Evolutionary conservation across 345 rosid genomes (phyloP), one percentile per base, ranked within the genome.

Genomic region (Moringa oleifera): DNA sequence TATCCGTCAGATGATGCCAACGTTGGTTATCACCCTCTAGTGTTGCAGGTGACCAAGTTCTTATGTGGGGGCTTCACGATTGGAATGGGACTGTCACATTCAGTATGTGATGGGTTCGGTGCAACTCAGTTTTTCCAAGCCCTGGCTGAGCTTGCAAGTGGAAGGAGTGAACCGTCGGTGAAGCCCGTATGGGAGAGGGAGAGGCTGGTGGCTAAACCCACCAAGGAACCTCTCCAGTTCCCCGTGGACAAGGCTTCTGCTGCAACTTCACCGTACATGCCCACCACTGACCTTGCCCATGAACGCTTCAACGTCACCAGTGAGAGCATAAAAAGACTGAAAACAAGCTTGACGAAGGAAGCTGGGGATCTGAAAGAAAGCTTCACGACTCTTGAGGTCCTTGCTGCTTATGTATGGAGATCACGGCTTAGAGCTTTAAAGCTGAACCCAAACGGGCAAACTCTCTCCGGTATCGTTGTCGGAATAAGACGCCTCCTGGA

Each of bases 91-190:
- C 74, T 85, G 19, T 74, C 85, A 51, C 91, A 85, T 64, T 69
- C 86, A 0, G 54, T 81, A 0, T 79, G 81, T 52, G 91, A 85
- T 70, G 91, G 91, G 31, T 78, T 67, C 65, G 87, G 88, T 10
- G 85, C 84, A 22, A 67, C 83, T 64, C 83, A 75, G 54, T 73
- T 85, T 62, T 82, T 71, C 21, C 72, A 65, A 67, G 75, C 87
- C 47, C 33, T 82, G 46, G 72, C 78, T 23, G 86, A 84, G 68
- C 55, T 81, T 7, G 73, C 77, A 20, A 33, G 75, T 22, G 80
- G 80, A 22, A 73, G 66, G 61, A 59, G 41, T 36, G 74, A 73
- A 52, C 86, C 86, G 20, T 58, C 75, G 7, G 66, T 61, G 56
- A 68, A 81, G 20, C 89, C 86, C 0, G 75, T 81, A 6, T 84